A percentile compares a stretch with the other conserved stretches of the same genome.
phyloP scores from a whole-genome alignment of 164 flowering plant genomes.

The Echeveria elegans region DNA sequence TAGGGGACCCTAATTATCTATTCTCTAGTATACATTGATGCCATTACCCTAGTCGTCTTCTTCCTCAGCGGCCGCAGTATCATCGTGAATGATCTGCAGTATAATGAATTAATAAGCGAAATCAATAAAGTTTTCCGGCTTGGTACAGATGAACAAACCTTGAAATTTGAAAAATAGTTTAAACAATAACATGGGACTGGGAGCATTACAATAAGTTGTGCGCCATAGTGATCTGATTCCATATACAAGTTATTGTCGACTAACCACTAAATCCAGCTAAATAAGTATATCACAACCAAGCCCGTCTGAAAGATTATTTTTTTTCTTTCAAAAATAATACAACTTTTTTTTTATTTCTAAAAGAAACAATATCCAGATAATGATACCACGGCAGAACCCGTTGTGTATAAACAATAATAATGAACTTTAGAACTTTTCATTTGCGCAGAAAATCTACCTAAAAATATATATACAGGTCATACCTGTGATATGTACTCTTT shows the following conservation, averaged over 20 bases:
- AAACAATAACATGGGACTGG: too few relatives aligned
- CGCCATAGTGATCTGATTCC: too few relatives aligned
- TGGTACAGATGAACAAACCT: not conserved
- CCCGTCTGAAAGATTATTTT: too few relatives aligned
- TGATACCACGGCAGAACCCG: not conserved
- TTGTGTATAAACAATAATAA: not conserved
- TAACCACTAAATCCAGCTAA: too few relatives aligned
- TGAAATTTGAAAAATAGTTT: not conserved
- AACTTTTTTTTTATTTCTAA: too few relatives aligned
- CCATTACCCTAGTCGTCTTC: not conserved
- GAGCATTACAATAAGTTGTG: too few relatives aligned
- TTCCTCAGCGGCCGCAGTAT: not conserved
- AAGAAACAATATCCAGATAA: too few relatives aligned
- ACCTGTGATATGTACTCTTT: constrained; percentile 69
- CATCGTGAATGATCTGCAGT: constrained; percentile 6
- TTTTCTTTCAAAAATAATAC: too few relatives aligned
- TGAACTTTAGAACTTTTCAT: not conserved
- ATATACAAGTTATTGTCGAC: too few relatives aligned
- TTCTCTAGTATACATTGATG: not conserved
- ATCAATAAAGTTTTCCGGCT: not conserved
- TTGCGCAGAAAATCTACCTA: not conserved
- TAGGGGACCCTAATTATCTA: not conserved
- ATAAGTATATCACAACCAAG: too few relatives aligned
- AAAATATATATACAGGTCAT: constrained; percentile 3
- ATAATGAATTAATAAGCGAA: not conserved